A percentile compares a stretch with the other conserved stretches of the same genome.
phyloP scores from a whole-genome alignment of 441 rosid genomes.

The Pelargonium fulgidum region DNA sequence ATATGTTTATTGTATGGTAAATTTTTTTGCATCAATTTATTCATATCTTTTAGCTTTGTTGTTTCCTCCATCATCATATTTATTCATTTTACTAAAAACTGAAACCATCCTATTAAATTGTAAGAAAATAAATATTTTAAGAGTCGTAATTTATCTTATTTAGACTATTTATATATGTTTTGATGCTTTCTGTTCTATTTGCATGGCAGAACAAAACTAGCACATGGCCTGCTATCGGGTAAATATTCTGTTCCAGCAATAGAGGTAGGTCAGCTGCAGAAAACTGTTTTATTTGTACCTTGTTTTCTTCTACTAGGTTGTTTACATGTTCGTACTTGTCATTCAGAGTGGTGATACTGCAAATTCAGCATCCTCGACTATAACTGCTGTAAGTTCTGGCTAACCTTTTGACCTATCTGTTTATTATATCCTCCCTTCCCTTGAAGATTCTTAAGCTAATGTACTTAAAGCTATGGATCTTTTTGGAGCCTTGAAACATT shows the following conservation, averaged over 20 bases:
- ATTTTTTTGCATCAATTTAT: slow-evolving; percentile 14
- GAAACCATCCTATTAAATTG: slow-evolving; percentile 8
- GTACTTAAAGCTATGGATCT: not conserved
- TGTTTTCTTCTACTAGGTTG: slow-evolving; percentile 14
- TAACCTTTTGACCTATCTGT: slow-evolving; percentile 8
- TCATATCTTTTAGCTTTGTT: not conserved
- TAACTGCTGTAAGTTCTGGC: slow-evolving; percentile 45
- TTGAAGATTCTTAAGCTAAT: slow-evolving; percentile 6
- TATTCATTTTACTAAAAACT: not conserved
- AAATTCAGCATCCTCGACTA: slow-evolving; percentile 23
- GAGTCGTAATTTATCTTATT: not conserved
- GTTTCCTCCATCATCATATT: not conserved
- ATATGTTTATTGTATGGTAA: slow-evolving; percentile 2
- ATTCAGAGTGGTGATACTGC: slow-evolving; percentile 38
- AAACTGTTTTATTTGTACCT: slow-evolving; percentile 6
- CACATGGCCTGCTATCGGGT: slow-evolving; percentile 89
- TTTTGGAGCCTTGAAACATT: not conserved
- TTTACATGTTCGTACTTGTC: slow-evolving; percentile 13
- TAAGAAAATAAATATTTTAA: not conserved
- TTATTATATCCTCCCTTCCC: slow-evolving; percentile 7
- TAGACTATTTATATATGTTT: slow-evolving; percentile 12
- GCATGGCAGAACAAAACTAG: slow-evolving; percentile 79
- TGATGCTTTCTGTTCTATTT: slow-evolving; percentile 15
- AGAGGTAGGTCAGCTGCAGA: slow-evolving; percentile 42
- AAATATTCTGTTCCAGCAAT: slow-evolving; percentile 66